Evolutionary conservation across 2,329 filamentous ascomycete species (phyloP).

Genomic region (Lachnellula cervina): DNA sequence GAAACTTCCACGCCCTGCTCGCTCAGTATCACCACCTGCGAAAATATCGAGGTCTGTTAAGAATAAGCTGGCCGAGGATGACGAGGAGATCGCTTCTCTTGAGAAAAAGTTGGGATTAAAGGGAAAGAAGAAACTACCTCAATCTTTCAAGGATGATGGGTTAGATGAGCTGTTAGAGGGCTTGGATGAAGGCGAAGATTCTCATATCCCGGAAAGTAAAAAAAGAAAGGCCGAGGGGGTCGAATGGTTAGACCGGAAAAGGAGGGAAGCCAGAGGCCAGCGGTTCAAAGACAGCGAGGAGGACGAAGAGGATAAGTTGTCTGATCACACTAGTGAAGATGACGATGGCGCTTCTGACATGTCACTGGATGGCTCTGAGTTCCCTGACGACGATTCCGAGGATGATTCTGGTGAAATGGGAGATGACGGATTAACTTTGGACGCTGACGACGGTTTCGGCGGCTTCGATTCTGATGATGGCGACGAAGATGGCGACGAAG

Average conservation of each 20-base stretch:
- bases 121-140: constrained; percentile 67
- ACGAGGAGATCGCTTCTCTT: constrained; percentile 79
- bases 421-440: constrained; percentile 37
- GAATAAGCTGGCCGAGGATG: constrained; percentile 69
- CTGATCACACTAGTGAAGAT: constrained; percentile 24
- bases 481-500: constrained; percentile 29
- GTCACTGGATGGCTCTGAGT: constrained; percentile 27
- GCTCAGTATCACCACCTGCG: constrained; percentile 17
- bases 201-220: constrained; percentile 43
- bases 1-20: no score
- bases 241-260: constrained; percentile 56
- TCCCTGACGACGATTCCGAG: constrained; percentile 26
- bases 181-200: constrained; percentile 50
- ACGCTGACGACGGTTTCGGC: constrained; percentile 36
- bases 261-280: constrained; percentile 26
- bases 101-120: constrained; percentile 84
- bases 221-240: constrained; percentile 55
- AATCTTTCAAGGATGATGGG: constrained; percentile 75
- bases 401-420: constrained; percentile 23
- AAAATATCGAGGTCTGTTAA: constrained; percentile 38
- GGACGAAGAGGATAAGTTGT: constrained; percentile 16
- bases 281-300: background rate
- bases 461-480: constrained; percentile 36
- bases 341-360: constrained; percentile 30
- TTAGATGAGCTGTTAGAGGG: constrained; percentile 73